These are phyloP conservation scores for Ogataea henricii DNA, from an alignment of 805 yeast genomes.

Conservation along the genomic window DNA sequence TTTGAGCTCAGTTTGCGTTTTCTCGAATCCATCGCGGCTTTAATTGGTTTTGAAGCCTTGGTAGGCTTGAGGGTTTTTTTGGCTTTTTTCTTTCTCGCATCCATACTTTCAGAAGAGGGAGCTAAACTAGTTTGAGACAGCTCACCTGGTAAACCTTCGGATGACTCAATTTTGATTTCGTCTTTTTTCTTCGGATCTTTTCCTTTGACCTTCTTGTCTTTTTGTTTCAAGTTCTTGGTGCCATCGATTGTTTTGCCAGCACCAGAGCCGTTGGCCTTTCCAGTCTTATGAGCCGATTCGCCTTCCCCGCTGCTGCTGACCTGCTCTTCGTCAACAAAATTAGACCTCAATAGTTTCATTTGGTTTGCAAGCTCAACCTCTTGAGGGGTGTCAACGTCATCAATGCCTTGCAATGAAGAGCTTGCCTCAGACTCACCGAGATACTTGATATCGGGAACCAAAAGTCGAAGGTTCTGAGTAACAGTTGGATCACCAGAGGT, in stretches of 20 bases:
- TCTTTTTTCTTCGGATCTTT: conserved; percentile 7
- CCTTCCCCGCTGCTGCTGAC: conserved; percentile 17
- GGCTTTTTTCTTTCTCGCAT: conserved; percentile 10
- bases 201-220: neutral
- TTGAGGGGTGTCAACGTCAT: conserved; percentile 50
- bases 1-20: conserved; percentile 5
- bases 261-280: neutral
- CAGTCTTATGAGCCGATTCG: conserved; percentile 2
- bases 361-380: conserved; percentile 50
- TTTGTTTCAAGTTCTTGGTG: neutral
- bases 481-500: conserved; percentile 19
- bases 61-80: conserved; percentile 7
- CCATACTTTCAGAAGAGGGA: neutral
- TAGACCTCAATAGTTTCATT: conserved; percentile 47
- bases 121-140: neutral
- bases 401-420: conserved; percentile 10
- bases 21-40: neutral
- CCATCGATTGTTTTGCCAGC: neutral
- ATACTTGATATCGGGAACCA: conserved; percentile 25
- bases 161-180: conserved; percentile 12
- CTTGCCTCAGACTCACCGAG: neutral
- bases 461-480: conserved; percentile 28
- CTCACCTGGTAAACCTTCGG: conserved; percentile 3
- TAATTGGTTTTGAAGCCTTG: conserved; percentile 3
- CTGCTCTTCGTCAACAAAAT: conserved; percentile 25